phyloP scores from a whole-genome alignment of 352 stramenopile species.

The Pythium grandisporangium region DNA sequence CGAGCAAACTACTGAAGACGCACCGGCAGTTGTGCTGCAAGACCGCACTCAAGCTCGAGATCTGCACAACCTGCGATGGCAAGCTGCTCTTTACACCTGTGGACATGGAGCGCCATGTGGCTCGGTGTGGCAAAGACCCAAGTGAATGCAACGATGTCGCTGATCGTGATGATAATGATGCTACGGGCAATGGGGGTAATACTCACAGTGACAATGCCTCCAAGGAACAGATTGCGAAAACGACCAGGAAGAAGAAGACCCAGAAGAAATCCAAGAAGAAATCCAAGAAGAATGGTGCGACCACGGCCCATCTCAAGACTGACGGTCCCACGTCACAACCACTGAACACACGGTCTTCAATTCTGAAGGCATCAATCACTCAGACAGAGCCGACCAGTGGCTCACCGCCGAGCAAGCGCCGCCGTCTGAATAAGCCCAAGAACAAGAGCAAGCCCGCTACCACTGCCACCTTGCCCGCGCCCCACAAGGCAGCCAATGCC shows the following conservation, averaged over 20 bases:
- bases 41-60: conserved; percentile 20
- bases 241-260: background rate
- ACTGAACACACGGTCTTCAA: too few species aligned
- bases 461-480: background rate
- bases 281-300: background rate
- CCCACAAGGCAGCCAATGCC: too few species aligned
- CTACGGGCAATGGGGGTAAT: too few species aligned
- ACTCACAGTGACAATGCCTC: conserved; percentile 9
- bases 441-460: conserved; percentile 1
- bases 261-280: conserved; percentile 8
- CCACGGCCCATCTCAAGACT: too few species aligned
- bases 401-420: conserved; percentile 3
- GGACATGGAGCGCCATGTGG: conserved; percentile 31
- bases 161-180: conserved; percentile 4
- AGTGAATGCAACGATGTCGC: conserved; percentile 3
- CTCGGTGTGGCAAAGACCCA: conserved; percentile 17
- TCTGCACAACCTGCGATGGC: conserved; percentile 35
- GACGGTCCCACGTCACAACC: too few species aligned
- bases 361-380: background rate
- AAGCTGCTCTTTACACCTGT: conserved; percentile 33
- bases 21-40: conserved; percentile 36
- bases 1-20: conserved; percentile 19
- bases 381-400: background rate
- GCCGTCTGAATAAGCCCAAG: too few species aligned
- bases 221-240: conserved; percentile 10